These are phyloP conservation scores for Funneliformis mosseae DNA, from an alignment of 192 early-diverging fungal genomes.

Conservation along the genomic window DNA sequence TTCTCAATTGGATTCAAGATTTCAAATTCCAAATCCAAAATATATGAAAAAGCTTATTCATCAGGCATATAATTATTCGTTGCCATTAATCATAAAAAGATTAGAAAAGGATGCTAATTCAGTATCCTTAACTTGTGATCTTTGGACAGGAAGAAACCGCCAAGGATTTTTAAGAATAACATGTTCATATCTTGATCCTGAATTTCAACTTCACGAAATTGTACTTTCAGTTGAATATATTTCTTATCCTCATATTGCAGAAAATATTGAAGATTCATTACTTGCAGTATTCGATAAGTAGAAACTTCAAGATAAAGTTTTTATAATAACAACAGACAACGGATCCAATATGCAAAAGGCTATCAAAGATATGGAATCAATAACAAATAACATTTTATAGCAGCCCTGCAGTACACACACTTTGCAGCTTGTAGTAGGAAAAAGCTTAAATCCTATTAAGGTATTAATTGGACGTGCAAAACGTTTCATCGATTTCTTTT, in stretches of 20 bases:
- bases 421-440: not conserved
- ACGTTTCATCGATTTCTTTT: not conserved
- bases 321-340: not conserved
- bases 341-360: not conserved
- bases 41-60: not conserved
- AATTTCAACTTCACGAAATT: not conserved
- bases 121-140: conserved; percentile 8
- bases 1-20: not conserved
- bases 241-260: not conserved
- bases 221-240: not conserved
- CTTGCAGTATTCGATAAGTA: not conserved
- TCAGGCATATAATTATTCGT: not conserved
- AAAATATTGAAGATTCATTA: not conserved
- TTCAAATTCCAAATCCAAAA: not conserved
- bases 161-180: not conserved
- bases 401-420: not conserved
- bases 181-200: not conserved
- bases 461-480: not conserved
- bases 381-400: not conserved
- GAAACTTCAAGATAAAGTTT: not conserved
- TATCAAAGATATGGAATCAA: not conserved
- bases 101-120: not conserved
- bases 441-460: not conserved
- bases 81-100: not conserved
- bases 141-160: not conserved